Evolutionary conservation across 2,329 filamentous ascomycete species (phyloP), one percentile per base, ranked within the genome.

Genomic region (Penicillium sumatraense): DNA sequence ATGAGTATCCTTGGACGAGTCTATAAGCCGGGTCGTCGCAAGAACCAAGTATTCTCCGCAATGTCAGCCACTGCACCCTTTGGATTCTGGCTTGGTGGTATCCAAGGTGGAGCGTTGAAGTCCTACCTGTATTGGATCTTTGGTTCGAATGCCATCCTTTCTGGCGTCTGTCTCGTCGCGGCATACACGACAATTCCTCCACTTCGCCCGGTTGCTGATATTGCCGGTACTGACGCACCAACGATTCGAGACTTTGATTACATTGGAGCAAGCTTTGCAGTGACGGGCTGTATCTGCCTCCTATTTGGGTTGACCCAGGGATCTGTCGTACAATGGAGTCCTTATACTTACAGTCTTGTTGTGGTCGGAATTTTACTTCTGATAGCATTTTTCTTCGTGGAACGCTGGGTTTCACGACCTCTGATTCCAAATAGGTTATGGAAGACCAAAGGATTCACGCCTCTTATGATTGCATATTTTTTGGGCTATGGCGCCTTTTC

Each of bases 271-370:
- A 75, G 73, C 3, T 68, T 83, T 50, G 72, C 53, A 11, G 50
- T 54, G 2, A 48, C 48, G 1, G 56, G 58, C 13, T 61, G 56
- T 35, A 46, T 83, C 1, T 69, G 83, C 3, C 72, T 84, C 58
- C 83, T 83, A 53, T 79, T 84, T 51, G 79, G 81, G 0, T 81
- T 80, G 71, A 84, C 83, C 48, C 79, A 82, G 62, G 78, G 77
- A 3, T 74, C 76, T 0, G 71, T 77, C 2, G 75, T 75, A 5
- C 74, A 75, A 1, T 83, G 80, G 80, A 52, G 70, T 14, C 68
- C 77, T 1, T 81, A 81, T 62, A 75, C 80, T 24, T 78, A 77
- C 56, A 68, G 74, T 3, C 54, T 77, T n/a, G 68, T 82, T 2
- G 75, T 81, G 31, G 59, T 82, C 9, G 79, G 79, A 1, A 48